Conservation (phyloP, 345 rosid genomes). For the Arabidopsis thaliana region TAIR10.1 NC_003076.8:17376501-17377000, state of each 20-base stretch:
- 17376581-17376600: no score
- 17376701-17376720: no score
- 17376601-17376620: no score
- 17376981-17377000: conserved; percentile 52
- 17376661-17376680: no score
- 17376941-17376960: conserved; percentile 43
- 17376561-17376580: no score
- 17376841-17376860: not conserved
- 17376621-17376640: no score
- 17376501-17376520: no score
- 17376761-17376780: not conserved
- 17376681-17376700: no score
- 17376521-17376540: no score
- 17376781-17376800: not conserved
- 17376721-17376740: not conserved
- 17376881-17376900: conserved; percentile 14
- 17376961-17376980: conserved; percentile 55
- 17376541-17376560: no score
- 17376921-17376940: not conserved
- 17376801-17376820: not conserved
- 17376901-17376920: not conserved
- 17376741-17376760: not conserved
- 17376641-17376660: no score
- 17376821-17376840: not conserved
- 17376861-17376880: not conserved